Conservation (phyloP, 305 asterid genomes). For the Fraxinus sp. region DNA sequence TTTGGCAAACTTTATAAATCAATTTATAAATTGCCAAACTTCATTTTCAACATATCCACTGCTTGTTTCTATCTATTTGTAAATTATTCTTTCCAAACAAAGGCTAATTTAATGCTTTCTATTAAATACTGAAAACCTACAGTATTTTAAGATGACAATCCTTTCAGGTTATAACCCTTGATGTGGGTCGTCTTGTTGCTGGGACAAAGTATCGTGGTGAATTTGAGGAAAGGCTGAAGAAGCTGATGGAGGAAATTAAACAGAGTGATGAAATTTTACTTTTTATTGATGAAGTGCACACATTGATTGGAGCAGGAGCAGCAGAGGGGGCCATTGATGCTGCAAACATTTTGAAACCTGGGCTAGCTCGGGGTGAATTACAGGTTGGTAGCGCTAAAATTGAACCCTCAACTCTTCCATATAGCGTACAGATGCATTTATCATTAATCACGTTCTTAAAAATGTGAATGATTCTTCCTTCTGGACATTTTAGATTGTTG, state of each 20-base stretch:
- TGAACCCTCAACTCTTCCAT: neutral
- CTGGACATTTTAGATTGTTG: neutral
- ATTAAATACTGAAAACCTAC: neutral
- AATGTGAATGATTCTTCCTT: neutral
- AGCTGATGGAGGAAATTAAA: constrained; percentile 93
- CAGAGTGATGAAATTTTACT: constrained; percentile 90
- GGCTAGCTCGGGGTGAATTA: constrained; percentile 92
- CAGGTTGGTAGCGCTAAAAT: constrained; percentile 54
- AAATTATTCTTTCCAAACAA: neutral
- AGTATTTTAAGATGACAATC: neutral
- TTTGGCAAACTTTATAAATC: no score
- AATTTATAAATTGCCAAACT: neutral
- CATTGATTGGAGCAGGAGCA: constrained; percentile 97
- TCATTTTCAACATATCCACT: neutral
- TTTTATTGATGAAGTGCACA: constrained; percentile 96
- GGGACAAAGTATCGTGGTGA: constrained; percentile 99
- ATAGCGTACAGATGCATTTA: neutral
- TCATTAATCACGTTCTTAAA: neutral
- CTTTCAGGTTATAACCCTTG: constrained; percentile 86
- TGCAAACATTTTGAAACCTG: constrained; percentile 93
- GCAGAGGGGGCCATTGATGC: constrained; percentile 99
- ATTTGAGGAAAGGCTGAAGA: constrained; percentile 92
- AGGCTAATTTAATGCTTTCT: neutral
- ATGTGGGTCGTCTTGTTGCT: constrained; percentile 93
- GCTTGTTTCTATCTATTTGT: neutral